phyloP scores from a whole-genome alignment of 306 rosid species.

The Prunus mira region DNA sequence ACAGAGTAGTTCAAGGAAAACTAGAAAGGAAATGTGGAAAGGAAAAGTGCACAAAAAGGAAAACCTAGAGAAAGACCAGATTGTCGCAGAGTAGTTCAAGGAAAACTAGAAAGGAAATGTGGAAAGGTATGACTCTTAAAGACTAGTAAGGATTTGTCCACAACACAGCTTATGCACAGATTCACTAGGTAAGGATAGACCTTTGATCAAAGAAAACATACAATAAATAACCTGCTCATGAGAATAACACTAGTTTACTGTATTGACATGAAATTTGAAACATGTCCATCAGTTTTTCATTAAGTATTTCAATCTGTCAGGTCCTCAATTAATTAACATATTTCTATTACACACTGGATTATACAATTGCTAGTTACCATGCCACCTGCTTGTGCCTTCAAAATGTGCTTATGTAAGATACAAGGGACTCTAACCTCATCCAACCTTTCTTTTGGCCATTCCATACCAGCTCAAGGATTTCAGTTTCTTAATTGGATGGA shows the following conservation, averaged over 20 bases:
- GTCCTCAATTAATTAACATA: background rate
- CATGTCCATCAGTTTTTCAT: background rate
- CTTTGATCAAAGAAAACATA: background rate
- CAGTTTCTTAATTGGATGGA: background rate
- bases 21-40: background rate
- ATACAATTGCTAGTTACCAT: background rate
- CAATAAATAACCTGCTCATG: background rate
- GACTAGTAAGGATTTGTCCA: background rate
- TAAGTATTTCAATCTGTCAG: background rate
- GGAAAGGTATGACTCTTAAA: background rate
- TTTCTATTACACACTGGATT: background rate
- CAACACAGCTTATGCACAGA: background rate
- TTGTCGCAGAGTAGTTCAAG: background rate
- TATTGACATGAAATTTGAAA: background rate
- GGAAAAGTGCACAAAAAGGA: background rate
- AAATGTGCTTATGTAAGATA: background rate
- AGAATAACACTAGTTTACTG: background rate
- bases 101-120: background rate
- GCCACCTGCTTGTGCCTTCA: background rate
- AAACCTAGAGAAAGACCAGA: background rate
- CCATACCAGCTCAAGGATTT: background rate
- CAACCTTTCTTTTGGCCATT: background rate
- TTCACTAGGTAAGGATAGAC: background rate
- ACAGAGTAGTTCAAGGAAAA: background rate
- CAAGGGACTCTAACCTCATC: background rate